phyloP scores from a whole-genome alignment of 2,329 filamentous ascomycete species.

The Mycosphaerella arachidis region DNA sequence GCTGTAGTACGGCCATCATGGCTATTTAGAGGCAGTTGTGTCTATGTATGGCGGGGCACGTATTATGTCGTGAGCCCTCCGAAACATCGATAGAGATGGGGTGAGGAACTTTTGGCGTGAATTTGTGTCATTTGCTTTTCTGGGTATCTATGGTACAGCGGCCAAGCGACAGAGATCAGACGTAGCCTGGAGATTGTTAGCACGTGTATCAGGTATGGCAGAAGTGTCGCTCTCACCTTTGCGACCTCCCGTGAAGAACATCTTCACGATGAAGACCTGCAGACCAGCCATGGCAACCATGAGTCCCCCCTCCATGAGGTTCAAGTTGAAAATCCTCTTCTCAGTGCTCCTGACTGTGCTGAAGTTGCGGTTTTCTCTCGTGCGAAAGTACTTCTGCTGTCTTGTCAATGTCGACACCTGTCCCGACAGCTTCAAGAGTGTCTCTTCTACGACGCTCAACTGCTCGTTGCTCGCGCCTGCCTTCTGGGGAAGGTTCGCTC shows the following conservation, averaged over 20 bases:
- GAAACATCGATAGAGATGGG: not conserved
- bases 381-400: constrained; percentile 99
- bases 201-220: not conserved
- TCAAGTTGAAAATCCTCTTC: constrained; percentile 94
- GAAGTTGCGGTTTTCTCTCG: constrained; percentile 97
- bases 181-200: constrained; percentile 17
- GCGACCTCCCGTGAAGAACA: constrained; percentile 92
- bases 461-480: constrained; percentile 86
- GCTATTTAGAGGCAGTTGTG: no score
- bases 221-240: constrained; percentile 47
- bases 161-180: constrained; percentile 13
- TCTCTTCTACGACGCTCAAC: constrained; percentile 83
- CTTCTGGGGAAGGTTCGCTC: constrained; percentile 76
- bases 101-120: not conserved
- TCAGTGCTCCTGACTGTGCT: constrained; percentile 96
- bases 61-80: no score
- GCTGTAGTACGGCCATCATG: no score
- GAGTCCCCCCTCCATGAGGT: constrained; percentile 83
- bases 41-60: no score
- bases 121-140: not conserved
- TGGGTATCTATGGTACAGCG: constrained; percentile 7
- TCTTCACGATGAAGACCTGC: constrained; percentile 94
- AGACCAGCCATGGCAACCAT: constrained; percentile 93
- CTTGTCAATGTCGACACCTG: constrained; percentile 90
- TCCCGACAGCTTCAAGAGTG: constrained; percentile 88